phyloP scores from a whole-genome alignment of 2,329 filamentous ascomycete genomes.

The Nemania sp. region DNA sequence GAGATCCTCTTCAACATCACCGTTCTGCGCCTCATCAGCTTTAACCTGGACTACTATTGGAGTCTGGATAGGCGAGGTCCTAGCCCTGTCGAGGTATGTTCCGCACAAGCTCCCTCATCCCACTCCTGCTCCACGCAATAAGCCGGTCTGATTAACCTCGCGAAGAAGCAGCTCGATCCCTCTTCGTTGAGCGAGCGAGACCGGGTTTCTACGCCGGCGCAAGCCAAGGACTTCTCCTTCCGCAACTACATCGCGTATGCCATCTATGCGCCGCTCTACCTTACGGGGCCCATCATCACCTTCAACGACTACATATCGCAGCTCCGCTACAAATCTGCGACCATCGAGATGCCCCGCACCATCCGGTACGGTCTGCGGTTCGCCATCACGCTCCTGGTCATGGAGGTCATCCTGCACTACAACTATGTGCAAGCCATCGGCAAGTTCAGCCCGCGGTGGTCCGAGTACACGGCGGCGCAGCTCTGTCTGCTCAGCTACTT shows the following conservation, averaged over 20 bases:
- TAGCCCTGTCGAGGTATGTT: constrained; percentile 79
- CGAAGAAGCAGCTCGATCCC: constrained; percentile 98
- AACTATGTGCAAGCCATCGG: constrained; percentile 93
- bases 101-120: constrained; percentile 15
- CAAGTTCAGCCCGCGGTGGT: constrained; percentile 79
- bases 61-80: constrained; percentile 67
- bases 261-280: constrained; percentile 90
- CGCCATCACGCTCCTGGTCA: constrained; percentile 75
- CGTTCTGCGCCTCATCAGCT: constrained; percentile 88
- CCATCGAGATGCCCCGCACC: constrained; percentile 72
- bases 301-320: constrained; percentile 99
- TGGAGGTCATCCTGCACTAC: constrained; percentile 91
- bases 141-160: constrained; percentile 64
- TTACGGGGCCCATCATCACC: constrained; percentile 90
- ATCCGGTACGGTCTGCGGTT: constrained; percentile 84
- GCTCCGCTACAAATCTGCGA: constrained; percentile 71
- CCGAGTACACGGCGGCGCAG: constrained; percentile 81
- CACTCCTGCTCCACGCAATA: background rate
- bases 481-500: constrained; percentile 91
- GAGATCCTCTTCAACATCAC: constrained; percentile 98
- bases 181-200: constrained; percentile 86
- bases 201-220: constrained; percentile 76
- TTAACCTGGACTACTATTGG: constrained; percentile 98
- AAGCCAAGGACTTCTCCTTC: constrained; percentile 72
- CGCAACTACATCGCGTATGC: constrained; percentile 88